Conservation (phyloP, 805 yeast species). For the Hanseniaspora nectarophila region DNA sequence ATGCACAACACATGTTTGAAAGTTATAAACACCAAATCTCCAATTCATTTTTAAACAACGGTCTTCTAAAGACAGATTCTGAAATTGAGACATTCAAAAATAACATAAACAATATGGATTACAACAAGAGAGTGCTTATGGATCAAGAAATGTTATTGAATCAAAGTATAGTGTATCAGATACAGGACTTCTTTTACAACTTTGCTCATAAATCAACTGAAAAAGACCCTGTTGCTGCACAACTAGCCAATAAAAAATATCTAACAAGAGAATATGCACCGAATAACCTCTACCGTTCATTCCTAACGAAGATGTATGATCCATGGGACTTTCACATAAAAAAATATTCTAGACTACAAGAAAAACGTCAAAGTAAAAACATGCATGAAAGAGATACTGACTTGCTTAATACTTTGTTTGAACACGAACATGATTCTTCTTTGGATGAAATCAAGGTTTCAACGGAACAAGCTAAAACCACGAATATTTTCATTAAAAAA, state of each 20-base stretch:
- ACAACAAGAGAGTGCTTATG: background rate
- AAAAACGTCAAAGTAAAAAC: background rate
- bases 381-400: background rate
- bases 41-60: background rate
- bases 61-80: background rate
- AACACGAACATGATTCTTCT: background rate
- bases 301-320: background rate
- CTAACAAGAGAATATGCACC: background rate
- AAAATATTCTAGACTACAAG: background rate
- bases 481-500: background rate
- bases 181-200: conserved; percentile 5
- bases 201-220: background rate
- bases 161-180: background rate
- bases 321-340: background rate
- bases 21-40: background rate
- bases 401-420: background rate
- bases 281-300: background rate
- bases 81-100: background rate
- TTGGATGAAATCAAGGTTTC: background rate
- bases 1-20: background rate
- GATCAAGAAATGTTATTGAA: background rate
- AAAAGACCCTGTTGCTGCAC: background rate
- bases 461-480: background rate
- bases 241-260: background rate
- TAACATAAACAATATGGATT: background rate